Base-by-base conservation (phyloP, 371 early-diverging fungal species). In the Mucor racemosus region DNA sequence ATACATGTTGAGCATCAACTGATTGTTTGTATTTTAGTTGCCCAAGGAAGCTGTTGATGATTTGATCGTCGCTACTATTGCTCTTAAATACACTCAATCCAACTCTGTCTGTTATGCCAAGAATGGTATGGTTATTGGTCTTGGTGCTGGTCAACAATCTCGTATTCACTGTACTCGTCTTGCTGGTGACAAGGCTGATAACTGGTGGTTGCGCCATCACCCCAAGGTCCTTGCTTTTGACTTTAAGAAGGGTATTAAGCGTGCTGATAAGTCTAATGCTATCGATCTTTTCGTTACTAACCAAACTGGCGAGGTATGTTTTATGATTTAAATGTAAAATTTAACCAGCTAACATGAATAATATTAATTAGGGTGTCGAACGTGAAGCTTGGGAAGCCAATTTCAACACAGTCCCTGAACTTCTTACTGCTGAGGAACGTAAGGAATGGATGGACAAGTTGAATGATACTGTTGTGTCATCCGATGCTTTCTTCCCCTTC, bases 401-500 rank as follows among this genome's bases (percentile, higher is more conserved):
- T 67, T 97, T 97, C 73, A 90, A 87, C 50, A 77, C 73, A 21
- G 86, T 95, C 19, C 99, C 99, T 36, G 86, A 75, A 53, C 87
- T 87, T 11, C 81, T 97, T 70, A 93, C 95, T 13, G 86, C 81
- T 21, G 90, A 85, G 57, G 95, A 96, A 77, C 91, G 93, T 60
- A 80, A 80, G 63, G 92, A 81, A 65, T 95, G 94, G 85, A 87
- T 92, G 84, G 77, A 76, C 60, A 63, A 86, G 70, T 80, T 94
- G 58, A 76, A 64, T 33, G 94, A 88, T 57, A 92, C 97, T 36
- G 92, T 92, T 11, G 84, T 97, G 8, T 89, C 94, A 3, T 95
- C 95, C 31, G 99, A 98, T 77, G 98, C 98, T 44, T 98, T 98
- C 91, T 98, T 98, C 95, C 99, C 99, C 73, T 98, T 98, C 90